Percentiles rank a stretch among this genome's conserved stretches.
Conservation (phyloP, 768 basidiomycete species). For the Xanthoconium purpureum region DNA sequence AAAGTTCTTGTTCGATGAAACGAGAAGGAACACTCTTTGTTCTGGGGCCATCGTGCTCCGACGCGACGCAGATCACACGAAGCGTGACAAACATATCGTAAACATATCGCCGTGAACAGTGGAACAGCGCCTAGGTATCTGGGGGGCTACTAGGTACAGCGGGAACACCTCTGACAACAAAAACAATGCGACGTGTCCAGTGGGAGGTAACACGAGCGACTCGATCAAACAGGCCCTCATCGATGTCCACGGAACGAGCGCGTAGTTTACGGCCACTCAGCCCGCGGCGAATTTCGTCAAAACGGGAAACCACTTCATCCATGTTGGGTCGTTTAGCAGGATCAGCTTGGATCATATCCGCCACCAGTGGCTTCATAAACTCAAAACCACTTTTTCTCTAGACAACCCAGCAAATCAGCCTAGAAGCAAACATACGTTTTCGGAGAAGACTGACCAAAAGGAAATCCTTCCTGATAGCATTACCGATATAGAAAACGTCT, state of each 20-base stretch:
- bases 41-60: too few species aligned
- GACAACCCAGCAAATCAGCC: neutral
- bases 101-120: neutral
- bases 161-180: constrained; percentile 9
- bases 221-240: constrained; percentile 8
- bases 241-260: constrained; percentile 16
- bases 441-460: neutral
- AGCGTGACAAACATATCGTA: neutral
- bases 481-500: neutral
- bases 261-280: constrained; percentile 27
- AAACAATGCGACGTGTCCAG: constrained; percentile 26
- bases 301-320: constrained; percentile 33
- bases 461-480: neutral
- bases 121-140: neutral
- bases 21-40: too few species aligned
- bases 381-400: constrained; percentile 8
- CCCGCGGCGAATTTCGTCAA: constrained; percentile 16
- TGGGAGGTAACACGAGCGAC: constrained; percentile 15
- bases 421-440: too few species aligned
- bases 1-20: too few species aligned
- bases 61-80: too few species aligned
- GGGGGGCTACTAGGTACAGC: constrained; percentile 10
- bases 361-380: constrained; percentile 16
- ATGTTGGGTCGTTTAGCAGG: constrained; percentile 36
- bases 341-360: constrained; percentile 36